phyloP scores from a whole-genome alignment of 352 stramenopile species.

The Blastocystis sp. region DNA sequence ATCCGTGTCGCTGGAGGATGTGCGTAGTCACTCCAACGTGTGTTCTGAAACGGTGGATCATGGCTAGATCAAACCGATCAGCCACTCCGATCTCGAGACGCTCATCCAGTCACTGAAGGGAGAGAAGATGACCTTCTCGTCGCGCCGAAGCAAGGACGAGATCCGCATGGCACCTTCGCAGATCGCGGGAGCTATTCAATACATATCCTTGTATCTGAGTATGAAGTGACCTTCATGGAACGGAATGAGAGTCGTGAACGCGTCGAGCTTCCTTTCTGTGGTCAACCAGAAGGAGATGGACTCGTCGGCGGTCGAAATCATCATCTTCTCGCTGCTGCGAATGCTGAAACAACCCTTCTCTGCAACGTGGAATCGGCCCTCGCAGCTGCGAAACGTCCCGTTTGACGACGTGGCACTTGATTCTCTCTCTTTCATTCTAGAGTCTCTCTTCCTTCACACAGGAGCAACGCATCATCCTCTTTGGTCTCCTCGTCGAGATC shows the following conservation, averaged over 20 bases:
- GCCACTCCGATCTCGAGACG: neutral
- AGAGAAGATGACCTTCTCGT: neutral
- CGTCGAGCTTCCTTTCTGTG: neutral
- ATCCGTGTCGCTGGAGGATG: neutral
- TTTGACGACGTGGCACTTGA: neutral
- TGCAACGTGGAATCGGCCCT: neutral
- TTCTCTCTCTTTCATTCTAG: neutral
- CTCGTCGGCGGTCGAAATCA: neutral
- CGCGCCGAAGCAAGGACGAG: neutral
- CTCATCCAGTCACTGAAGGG: neutral
- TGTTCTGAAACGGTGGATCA: neutral
- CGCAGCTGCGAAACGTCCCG: neutral
- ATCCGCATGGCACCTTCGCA: neutral
- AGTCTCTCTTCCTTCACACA: neutral
- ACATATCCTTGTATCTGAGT: neutral
- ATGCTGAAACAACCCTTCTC: slow-evolving; percentile 13
- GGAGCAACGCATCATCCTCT: slow-evolving; percentile 18
- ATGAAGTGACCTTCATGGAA: neutral
- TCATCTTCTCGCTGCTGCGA: slow-evolving; percentile 10
- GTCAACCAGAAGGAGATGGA: neutral
- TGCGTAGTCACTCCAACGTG: neutral
- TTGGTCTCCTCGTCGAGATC: slow-evolving; percentile 21
- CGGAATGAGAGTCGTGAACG: neutral
- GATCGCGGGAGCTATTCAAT: neutral
- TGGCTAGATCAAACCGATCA: neutral